Conservation (phyloP, 1,139 yeast genomes). For the Kurtzmaniella quercitrusa region DNA sequence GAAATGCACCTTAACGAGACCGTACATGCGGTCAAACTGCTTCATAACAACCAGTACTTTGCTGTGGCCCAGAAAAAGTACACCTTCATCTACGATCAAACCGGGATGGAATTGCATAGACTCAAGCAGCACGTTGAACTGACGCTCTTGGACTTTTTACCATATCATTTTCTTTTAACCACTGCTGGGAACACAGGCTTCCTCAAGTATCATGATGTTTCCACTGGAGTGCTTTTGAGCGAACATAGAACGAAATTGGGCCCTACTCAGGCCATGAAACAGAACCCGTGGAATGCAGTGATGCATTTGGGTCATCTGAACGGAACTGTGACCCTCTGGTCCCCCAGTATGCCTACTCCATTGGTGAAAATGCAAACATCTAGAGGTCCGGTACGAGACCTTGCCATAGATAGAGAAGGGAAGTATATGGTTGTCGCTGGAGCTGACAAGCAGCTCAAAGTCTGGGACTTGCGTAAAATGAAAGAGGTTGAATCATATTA, state of each 20-base stretch:
- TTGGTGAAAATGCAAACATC: constrained; percentile 76
- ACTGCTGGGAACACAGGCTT: constrained; percentile 88
- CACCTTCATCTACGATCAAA: constrained; percentile 85
- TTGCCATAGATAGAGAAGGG: constrained; percentile 91
- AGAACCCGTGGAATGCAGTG: constrained; percentile 94
- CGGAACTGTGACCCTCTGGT: constrained; percentile 92
- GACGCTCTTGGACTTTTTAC: constrained; percentile 79
- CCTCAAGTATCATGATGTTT: constrained; percentile 89
- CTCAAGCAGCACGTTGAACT: constrained; percentile 86
- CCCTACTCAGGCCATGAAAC: constrained; percentile 82
- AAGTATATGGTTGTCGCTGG: constrained; percentile 93
- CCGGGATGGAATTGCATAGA: constrained; percentile 89
- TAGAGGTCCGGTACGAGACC: constrained; percentile 81
- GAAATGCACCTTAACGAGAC: constrained; percentile 88
- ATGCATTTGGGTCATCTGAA: constrained; percentile 91
- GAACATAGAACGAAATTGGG: constrained; percentile 87
- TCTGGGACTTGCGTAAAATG: constrained; percentile 92
- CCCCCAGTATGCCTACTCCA: constrained; percentile 86
- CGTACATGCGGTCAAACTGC: constrained; percentile 80
- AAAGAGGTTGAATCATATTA: constrained; percentile 68
- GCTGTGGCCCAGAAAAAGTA: constrained; percentile 97
- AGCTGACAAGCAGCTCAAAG: constrained; percentile 75
- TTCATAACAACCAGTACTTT: constrained; percentile 89
- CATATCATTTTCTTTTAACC: constrained; percentile 84
- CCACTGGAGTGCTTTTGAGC: constrained; percentile 83